A percentile compares a stretch with the other conserved stretches of the same genome.
Evolutionary conservation across 116 monocot species (phyloP).

Genomic region (Phalaenopsis hybrid): DNA sequence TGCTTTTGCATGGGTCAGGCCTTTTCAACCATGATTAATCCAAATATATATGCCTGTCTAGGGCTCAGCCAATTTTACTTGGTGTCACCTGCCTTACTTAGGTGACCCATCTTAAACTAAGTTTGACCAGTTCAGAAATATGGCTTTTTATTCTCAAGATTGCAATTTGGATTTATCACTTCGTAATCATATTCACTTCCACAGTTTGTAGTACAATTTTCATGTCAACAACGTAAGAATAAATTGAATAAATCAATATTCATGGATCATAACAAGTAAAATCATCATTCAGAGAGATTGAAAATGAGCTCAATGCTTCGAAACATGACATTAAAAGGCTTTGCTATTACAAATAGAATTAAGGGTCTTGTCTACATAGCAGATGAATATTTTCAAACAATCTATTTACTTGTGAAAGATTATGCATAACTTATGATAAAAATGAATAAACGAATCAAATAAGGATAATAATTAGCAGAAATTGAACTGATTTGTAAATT

Average conservation of each 20-base stretch:
- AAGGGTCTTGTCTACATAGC: neutral
- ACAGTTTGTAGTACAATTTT: neutral
- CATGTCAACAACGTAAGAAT: neutral
- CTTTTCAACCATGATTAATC: too few relatives aligned
- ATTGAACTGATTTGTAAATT: neutral
- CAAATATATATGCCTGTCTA: too few relatives aligned
- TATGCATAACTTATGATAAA: neutral
- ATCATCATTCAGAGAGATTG: neutral
- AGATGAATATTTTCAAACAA: neutral
- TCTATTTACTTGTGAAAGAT: neutral
- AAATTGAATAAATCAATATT: neutral
- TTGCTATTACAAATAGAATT: neutral
- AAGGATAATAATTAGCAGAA: neutral
- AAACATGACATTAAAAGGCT: neutral
- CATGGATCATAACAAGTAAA: neutral
- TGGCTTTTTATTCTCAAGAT: neutral
- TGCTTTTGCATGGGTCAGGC: too few relatives aligned
- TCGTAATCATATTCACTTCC: neutral
- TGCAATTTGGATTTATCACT: neutral
- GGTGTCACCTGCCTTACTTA: too few relatives aligned
- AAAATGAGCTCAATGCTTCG: neutral
- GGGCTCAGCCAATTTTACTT: too few relatives aligned
- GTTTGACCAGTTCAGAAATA: too few relatives aligned
- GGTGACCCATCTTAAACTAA: too few relatives aligned
- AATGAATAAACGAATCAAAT: neutral